phyloP scores from a whole-genome alignment of 352 stramenopile species.

The Globisporangium spinosum region DNA sequence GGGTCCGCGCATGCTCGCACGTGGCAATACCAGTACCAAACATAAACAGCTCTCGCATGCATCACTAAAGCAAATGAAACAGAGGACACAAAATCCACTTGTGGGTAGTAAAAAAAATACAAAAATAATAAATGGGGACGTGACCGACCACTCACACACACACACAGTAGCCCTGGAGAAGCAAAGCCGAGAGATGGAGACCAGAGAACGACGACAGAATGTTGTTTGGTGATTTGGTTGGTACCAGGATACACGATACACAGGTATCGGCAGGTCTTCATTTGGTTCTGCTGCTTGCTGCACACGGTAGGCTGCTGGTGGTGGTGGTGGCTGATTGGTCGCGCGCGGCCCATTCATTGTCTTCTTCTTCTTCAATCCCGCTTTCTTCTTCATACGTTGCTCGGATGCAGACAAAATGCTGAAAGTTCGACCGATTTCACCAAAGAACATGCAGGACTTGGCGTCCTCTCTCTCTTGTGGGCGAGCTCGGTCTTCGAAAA shows the following conservation, averaged over 20 bases:
- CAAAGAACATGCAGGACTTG: slow-evolving; percentile 12
- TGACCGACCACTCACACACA: slow-evolving; percentile 9
- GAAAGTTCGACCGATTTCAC: slow-evolving; percentile 13
- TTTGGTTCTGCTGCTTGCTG: slow-evolving; percentile 8
- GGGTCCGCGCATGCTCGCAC: neutral
- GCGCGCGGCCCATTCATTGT: slow-evolving; percentile 6
- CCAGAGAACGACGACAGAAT: neutral
- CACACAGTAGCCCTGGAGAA: neutral
- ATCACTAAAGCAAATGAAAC: neutral
- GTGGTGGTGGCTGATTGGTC: neutral
- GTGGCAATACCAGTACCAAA: neutral
- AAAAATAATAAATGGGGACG: slow-evolving; percentile 13
- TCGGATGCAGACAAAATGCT: slow-evolving; percentile 12
- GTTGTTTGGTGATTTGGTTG: slow-evolving; percentile 5
- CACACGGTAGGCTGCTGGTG: neutral
- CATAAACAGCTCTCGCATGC: neutral
- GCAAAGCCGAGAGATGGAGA: neutral
- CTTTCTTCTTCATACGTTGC: slow-evolving; percentile 4
- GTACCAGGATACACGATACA: neutral
- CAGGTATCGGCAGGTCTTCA: slow-evolving; percentile 1
- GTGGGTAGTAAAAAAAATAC: neutral
- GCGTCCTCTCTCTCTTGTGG: slow-evolving; percentile 1
- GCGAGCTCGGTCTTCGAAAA: slow-evolving; percentile 5
- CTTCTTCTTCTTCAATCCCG: neutral
- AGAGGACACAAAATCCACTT: slow-evolving; percentile 10